A percentile compares a stretch with the other conserved stretches of the same genome.
phyloP scores from a whole-genome alignment of 2,329 filamentous ascomycete species.

The Phoma sp. region DNA sequence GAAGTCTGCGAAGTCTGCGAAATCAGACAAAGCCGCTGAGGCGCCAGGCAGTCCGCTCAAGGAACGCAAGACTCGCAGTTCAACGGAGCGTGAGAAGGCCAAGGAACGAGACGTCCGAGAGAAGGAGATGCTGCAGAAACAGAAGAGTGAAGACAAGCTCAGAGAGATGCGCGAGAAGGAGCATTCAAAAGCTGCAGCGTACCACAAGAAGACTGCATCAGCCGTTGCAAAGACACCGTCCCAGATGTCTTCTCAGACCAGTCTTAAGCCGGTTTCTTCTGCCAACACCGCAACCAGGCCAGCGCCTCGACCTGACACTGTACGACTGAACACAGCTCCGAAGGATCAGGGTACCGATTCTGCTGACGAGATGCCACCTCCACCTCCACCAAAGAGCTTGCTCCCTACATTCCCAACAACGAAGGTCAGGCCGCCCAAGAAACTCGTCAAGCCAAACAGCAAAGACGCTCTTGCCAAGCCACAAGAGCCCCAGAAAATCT shows the following conservation, averaged over 20 bases:
- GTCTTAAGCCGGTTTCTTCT: constrained; percentile 50
- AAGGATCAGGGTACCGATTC: constrained; percentile 44
- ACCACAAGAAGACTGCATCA: constrained; percentile 51
- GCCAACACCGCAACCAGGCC: constrained; percentile 39
- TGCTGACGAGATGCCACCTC: constrained; percentile 66
- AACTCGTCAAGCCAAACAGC: constrained; percentile 65
- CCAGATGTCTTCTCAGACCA: constrained; percentile 47
- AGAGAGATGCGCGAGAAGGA: constrained; percentile 75
- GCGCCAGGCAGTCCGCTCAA: constrained; percentile 43
- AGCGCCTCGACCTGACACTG: constrained; percentile 34
- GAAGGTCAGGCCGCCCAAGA: constrained; percentile 45
- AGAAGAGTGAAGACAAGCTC: constrained; percentile 69
- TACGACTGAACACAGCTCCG: constrained; percentile 36
- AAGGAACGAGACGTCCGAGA: constrained; percentile 67
- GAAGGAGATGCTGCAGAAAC: constrained; percentile 63
- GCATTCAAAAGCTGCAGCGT: constrained; percentile 67
- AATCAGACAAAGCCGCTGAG: constrained; percentile 35
- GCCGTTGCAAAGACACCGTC: constrained; percentile 60
- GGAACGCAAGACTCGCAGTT: constrained; percentile 63
- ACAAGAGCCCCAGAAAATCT: constrained; percentile 70
- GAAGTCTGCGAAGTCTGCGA: constrained; percentile 38
- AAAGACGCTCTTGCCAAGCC: constrained; percentile 66
- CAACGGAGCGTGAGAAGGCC: constrained; percentile 66
- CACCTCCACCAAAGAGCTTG: constrained; percentile 62
- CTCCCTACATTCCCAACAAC: constrained; percentile 57